Percentiles rank a stretch among this genome's conserved stretches.
Evolutionary conservation across 2,329 filamentous ascomycete species (phyloP).

Genomic region (Clonostachys sp.): DNA sequence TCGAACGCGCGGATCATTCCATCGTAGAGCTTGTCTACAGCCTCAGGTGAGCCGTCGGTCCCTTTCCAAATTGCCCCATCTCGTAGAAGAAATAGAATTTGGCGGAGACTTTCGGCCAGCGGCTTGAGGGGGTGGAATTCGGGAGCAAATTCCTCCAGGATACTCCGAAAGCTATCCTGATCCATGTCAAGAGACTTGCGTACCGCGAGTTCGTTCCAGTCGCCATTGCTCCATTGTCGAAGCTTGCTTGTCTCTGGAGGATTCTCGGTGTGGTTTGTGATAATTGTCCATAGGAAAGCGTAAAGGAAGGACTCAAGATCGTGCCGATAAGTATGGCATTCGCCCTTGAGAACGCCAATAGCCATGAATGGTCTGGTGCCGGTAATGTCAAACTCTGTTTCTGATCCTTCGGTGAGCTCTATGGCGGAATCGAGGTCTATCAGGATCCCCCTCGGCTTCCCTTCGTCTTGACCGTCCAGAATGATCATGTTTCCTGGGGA

Average conservation of each 20-base stretch:
- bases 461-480: neutral
- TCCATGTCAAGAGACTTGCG: slow-evolving; percentile 4
- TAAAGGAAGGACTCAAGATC: slow-evolving; percentile 21
- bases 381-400: neutral
- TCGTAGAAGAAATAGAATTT: slow-evolving; percentile 9
- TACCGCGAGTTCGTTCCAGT: slow-evolving; percentile 4
- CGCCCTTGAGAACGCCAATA: slow-evolving; percentile 8
- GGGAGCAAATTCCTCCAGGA: slow-evolving; percentile 9
- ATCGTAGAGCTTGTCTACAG: slow-evolving; percentile 9
- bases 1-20: slow-evolving; percentile 7
- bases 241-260: slow-evolving; percentile 7
- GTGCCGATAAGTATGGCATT: slow-evolving; percentile 11
- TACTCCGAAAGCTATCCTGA: slow-evolving; percentile 4
- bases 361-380: slow-evolving; percentile 15
- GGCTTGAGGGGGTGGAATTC: slow-evolving; percentile 8
- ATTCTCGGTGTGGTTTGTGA: slow-evolving; percentile 3
- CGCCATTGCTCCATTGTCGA: slow-evolving; percentile 5
- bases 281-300: slow-evolving; percentile 8
- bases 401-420: slow-evolving; percentile 3
- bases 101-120: slow-evolving; percentile 8
- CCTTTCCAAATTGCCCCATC: slow-evolving; percentile 8
- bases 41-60: slow-evolving; percentile 6
- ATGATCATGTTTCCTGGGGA: slow-evolving; percentile 11
- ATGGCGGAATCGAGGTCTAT: slow-evolving; percentile 11
- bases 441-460: slow-evolving; percentile 5